These are phyloP conservation scores for Eimeria mitis DNA, from an alignment of 169 alveolate genomes.

Conservation along the genomic window DNA sequence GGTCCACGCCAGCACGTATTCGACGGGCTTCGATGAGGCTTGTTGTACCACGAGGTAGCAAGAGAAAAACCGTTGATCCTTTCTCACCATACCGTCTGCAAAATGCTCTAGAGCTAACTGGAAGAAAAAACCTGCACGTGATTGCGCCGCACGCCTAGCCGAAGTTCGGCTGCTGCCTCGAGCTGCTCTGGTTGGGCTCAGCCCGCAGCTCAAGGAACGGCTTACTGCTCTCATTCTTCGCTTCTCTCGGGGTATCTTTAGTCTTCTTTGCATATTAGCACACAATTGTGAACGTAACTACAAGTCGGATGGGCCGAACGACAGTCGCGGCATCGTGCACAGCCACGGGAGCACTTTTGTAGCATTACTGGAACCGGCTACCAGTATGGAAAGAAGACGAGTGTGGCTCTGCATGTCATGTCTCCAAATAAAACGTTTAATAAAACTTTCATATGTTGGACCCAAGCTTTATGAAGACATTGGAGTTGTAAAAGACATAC, in stretches of 20 bases:
- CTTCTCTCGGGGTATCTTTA: not conserved
- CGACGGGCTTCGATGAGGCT: not conserved
- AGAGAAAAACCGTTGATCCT: not conserved
- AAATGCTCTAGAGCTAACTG: not conserved
- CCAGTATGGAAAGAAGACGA: not conserved
- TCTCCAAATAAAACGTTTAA: not conserved
- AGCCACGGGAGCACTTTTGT: not conserved
- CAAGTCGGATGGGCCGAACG: not conserved
- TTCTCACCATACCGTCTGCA: not conserved
- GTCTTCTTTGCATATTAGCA: not conserved
- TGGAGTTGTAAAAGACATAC: not conserved
- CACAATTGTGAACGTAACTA: not conserved
- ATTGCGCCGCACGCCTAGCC: not conserved
- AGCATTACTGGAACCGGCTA: not conserved
- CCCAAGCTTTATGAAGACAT: not conserved
- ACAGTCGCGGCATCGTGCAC: not conserved
- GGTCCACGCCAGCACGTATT: constrained; percentile 3
- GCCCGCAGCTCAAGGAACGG: not conserved
- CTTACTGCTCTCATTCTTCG: not conserved
- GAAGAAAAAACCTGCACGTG: not conserved
- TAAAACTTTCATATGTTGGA: not conserved
- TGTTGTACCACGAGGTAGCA: not conserved
- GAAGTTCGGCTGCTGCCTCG: not conserved
- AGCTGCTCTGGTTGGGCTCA: not conserved
- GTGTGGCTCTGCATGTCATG: not conserved